Base-by-base conservation (phyloP, 1,284 basidiomycete species). In the Microstroma glucosiphilum region DNA sequence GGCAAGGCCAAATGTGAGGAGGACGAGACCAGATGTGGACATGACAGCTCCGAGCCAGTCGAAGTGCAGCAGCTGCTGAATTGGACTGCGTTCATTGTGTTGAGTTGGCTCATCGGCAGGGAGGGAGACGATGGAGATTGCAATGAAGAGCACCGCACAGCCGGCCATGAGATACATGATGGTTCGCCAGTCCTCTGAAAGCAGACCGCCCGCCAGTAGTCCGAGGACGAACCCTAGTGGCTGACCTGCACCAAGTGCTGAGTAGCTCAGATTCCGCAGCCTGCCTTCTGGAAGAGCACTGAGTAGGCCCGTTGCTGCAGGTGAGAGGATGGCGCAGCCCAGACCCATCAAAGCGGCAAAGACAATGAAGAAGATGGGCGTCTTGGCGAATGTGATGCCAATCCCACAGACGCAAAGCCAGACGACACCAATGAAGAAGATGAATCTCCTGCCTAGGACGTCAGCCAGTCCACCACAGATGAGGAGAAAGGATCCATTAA, bases 41-140 rank as follows among this genome's bases (percentile, higher is more conserved):
- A 92, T 79, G 19, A 85, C 80, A 0, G 88, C 88, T 4, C 92
- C 91, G 21, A 90, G 72, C 89, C 89, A 92, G 74, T 96, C 91
- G 0, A 94, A 73, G 8, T 64, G 66, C 58, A 61, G 59, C 25
- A 74, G 60, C 23, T 37, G 40, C 12, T 56, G 53, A 19, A n/a
- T 12, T 30, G 42, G 17, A n/a, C 25, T n/a, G 6, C 17, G 17
- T 8, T 59, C 41, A 25, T 42, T 42, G 23, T 19, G 17, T 12
- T 42, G 43, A 1, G 23, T 40, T 42, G 69, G 67, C 1, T 64
- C 70, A 40, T 73, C 70, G 54, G 61, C 48, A 8, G 72, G 86
- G 42, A 91, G 84, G 0, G 61, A 63, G 0, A 69, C 6, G 40
- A 62, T 62, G 0, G 84, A 88, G 0, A 82, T 80, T 0, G 85